A percentile compares a stretch with the other conserved stretches of the same genome.
phyloP scores from a whole-genome alignment of 2,329 filamentous ascomycete species.

The Lizonia empirigonia region DNA sequence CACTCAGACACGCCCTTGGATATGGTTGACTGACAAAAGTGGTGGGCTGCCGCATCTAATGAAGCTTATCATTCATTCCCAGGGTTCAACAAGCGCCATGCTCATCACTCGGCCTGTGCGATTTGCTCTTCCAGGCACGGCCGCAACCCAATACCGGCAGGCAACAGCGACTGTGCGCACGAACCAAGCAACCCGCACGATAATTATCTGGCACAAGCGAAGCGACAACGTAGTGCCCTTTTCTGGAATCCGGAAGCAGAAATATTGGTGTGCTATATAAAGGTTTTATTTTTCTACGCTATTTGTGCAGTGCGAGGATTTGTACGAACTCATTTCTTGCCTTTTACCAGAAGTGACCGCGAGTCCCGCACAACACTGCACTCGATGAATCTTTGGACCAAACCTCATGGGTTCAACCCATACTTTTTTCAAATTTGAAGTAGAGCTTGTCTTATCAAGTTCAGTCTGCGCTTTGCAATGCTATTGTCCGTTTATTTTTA shows the following conservation, averaged over 20 bases:
- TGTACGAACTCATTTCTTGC: slow-evolving; percentile 77
- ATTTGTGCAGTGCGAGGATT: slow-evolving; percentile 68
- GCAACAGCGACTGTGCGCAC: not conserved
- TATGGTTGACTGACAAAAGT: not conserved
- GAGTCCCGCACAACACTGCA: slow-evolving; percentile 65
- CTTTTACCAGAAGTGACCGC: slow-evolving; percentile 83
- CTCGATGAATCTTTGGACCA: slow-evolving; percentile 64
- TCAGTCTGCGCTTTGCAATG: not conserved
- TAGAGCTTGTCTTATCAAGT: not conserved
- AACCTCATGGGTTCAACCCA: slow-evolving; percentile 51
- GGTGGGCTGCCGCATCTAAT: not conserved
- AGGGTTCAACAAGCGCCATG: not conserved
- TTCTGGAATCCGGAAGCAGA: too few relatives aligned
- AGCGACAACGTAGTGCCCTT: not conserved
- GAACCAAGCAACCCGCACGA: not conserved
- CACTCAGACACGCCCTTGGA: not conserved
- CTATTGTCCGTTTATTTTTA: not conserved
- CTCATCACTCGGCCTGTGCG: not conserved
- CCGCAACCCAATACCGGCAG: not conserved
- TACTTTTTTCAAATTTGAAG: slow-evolving; percentile 36
- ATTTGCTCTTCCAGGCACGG: not conserved
- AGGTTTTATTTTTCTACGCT: not conserved
- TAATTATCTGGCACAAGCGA: not conserved
- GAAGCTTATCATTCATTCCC: too few relatives aligned
- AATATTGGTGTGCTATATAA: not conserved